Evolutionary conservation across 208 protist species (phyloP).

Genomic region (Leishmania guyanensis): DNA sequence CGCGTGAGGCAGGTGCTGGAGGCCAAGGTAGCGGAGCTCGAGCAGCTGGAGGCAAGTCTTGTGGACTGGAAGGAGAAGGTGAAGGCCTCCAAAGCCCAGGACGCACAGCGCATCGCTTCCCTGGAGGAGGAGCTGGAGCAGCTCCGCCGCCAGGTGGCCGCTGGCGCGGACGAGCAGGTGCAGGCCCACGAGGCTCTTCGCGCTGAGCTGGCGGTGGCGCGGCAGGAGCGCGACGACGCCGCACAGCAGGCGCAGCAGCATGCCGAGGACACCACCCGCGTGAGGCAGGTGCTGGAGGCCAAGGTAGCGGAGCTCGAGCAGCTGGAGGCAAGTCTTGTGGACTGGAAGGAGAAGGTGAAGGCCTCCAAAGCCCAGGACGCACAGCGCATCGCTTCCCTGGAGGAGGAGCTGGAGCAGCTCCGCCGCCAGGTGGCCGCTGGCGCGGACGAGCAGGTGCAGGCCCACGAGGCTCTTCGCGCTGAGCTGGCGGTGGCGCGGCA

Average conservation of each 20-base stretch:
- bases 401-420: conserved; percentile 13
- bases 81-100: not conserved
- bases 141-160: not conserved
- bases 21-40: not conserved
- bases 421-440: conserved; percentile 17
- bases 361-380: conserved; percentile 46
- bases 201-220: not conserved
- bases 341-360: conserved; percentile 78
- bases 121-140: not conserved
- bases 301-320: conserved; percentile 12
- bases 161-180: not conserved
- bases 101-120: not conserved
- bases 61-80: not conserved
- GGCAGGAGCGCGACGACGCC: not conserved
- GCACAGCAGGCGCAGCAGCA: not conserved
- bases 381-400: conserved; percentile 28
- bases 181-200: not conserved
- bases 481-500: conserved; percentile 9
- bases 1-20: not conserved
- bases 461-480: not conserved
- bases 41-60: not conserved
- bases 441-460: conserved; percentile 13
- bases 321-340: conserved; percentile 19
- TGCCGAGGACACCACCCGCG: not conserved
- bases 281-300: not conserved